Evolutionary conservation across 164 flowering plant species (phyloP).

Genomic region (Aristolochia contorta): DNA sequence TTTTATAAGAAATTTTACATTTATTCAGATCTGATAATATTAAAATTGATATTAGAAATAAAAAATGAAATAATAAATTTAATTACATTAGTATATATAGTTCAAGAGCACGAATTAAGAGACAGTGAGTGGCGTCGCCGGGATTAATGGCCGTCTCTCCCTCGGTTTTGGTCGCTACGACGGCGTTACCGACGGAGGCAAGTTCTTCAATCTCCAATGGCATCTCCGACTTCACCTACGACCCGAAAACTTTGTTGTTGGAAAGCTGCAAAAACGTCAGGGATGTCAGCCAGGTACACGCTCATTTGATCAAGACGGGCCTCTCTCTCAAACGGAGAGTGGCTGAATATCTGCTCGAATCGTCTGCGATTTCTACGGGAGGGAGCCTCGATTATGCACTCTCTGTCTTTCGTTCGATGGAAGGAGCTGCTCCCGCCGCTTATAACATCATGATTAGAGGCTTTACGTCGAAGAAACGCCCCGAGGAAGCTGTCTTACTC

Average conservation of each 20-base stretch:
- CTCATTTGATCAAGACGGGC: slow-evolving; percentile 39
- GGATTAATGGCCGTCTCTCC: too few relatives aligned
- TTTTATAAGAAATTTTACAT: too few relatives aligned
- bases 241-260: slow-evolving; percentile 30
- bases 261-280: slow-evolving; percentile 38
- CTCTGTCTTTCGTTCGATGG: slow-evolving; percentile 26
- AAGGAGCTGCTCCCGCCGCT: slow-evolving; percentile 24
- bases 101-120: too few relatives aligned
- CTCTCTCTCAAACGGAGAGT: slow-evolving; percentile 21
- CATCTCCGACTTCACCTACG: slow-evolving; percentile 21
- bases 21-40: too few relatives aligned
- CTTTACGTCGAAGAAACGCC: slow-evolving; percentile 18
- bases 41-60: too few relatives aligned
- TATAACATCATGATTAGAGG: slow-evolving; percentile 40
- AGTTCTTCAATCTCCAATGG: neutral
- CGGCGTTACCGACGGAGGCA: too few relatives aligned
- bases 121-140: too few relatives aligned
- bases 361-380: slow-evolving; percentile 29
- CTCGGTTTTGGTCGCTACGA: too few relatives aligned
- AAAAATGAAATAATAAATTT: too few relatives aligned
- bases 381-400: slow-evolving; percentile 28
- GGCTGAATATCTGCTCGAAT: slow-evolving; percentile 34
- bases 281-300: slow-evolving; percentile 33
- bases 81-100: too few relatives aligned
- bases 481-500: slow-evolving; percentile 23